Conservation (phyloP, 257 asterid genomes). For the Scutellaria baicalensis region DNA sequence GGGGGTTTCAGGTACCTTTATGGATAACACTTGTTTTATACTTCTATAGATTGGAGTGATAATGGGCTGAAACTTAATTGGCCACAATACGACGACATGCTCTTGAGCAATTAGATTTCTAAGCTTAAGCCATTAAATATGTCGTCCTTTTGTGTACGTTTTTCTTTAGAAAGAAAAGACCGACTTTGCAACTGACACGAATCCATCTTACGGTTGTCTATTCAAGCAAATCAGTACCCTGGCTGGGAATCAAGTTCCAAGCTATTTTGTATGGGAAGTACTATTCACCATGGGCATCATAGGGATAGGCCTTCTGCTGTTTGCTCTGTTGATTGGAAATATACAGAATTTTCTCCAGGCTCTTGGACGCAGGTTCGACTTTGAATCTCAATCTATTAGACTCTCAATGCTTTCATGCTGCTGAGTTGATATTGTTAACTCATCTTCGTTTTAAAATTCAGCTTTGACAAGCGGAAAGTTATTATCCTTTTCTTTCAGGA, state of each 20-base stretch:
- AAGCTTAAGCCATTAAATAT: too few species aligned
- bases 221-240: slow-evolving; percentile 83
- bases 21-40: neutral
- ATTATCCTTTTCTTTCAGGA: slow-evolving; percentile 37
- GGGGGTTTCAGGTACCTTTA: slow-evolving; percentile 93
- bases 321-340: slow-evolving; percentile 86
- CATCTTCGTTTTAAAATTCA: neutral
- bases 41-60: neutral
- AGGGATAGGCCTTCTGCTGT: slow-evolving; percentile 80
- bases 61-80: too few species aligned
- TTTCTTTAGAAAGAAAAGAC: neutral
- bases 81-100: too few species aligned
- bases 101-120: too few species aligned
- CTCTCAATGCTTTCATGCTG: too few species aligned
- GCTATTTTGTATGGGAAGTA: slow-evolving; percentile 74
- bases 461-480: neutral
- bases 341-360: slow-evolving; percentile 94
- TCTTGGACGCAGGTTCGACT: slow-evolving; percentile 73
- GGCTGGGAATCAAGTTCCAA: slow-evolving; percentile 90
- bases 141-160: too few species aligned
- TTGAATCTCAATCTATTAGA: neutral
- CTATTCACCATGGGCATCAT: slow-evolving; percentile 80
- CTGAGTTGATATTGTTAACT: too few species aligned
- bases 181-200: neutral
- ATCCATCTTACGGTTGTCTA: slow-evolving; percentile 7